These are phyloP conservation scores for Sonneratia caseolaris DNA, from an alignment of 345 rosid species.

Conservation along the genomic window DNA sequence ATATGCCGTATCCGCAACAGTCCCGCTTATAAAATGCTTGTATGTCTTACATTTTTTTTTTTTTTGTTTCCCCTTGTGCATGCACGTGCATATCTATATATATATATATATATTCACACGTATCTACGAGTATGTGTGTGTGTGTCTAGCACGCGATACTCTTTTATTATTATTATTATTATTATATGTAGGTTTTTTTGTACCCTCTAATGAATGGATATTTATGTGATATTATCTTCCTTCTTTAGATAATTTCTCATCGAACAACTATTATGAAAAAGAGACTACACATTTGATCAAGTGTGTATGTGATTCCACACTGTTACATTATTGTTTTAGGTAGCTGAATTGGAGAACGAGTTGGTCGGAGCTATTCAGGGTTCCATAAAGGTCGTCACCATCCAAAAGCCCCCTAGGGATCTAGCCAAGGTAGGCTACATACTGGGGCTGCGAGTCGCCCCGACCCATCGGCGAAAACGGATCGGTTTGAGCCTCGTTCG, in stretches of 20 bases:
- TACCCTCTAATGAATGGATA: too few relatives aligned
- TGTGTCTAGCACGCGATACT: not conserved
- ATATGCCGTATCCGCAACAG: constrained; percentile 66
- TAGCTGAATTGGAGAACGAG: constrained; percentile 47
- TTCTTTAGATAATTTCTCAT: too few relatives aligned
- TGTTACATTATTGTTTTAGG: constrained; percentile 20
- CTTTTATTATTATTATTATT: too few relatives aligned
- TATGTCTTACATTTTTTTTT: constrained; percentile 7
- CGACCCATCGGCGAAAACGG: constrained; percentile 49
- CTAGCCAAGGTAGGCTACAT: constrained; percentile 52
- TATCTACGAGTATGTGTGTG: not conserved
- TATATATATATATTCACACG: not conserved
- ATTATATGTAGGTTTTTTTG: too few relatives aligned
- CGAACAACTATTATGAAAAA: not conserved
- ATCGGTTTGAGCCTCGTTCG: constrained; percentile 42
- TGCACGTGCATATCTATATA: not conserved
- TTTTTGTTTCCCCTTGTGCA: not conserved
- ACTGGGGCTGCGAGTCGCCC: constrained; percentile 55
- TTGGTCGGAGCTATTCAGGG: constrained; percentile 75
- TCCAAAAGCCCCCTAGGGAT: constrained; percentile 23
- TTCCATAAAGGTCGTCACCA: constrained; percentile 49
- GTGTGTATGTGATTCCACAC: not conserved
- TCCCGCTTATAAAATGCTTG: constrained; percentile 69
- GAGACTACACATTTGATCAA: not conserved
- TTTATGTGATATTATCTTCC: too few relatives aligned